Percentiles rank a stretch among this genome's conserved stretches.
Evolutionary conservation across 2,329 filamentous ascomycete genomes (phyloP).

Genomic region (Shiraia bambusicola): DNA sequence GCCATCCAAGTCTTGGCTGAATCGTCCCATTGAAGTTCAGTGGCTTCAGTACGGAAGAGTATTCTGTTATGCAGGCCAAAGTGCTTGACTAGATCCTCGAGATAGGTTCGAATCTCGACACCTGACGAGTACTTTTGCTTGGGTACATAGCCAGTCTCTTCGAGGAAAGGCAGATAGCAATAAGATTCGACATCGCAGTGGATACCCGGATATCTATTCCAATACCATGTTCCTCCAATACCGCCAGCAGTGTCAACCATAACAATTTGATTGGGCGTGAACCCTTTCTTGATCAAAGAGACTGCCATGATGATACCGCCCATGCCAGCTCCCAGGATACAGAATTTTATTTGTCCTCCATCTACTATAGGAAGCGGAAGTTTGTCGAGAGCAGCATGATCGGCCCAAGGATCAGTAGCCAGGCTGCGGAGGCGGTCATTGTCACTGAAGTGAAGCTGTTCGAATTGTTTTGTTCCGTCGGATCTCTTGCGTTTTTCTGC

Average conservation of each 20-base stretch:
- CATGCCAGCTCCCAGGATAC: conserved; percentile 47
- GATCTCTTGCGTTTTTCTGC: conserved; percentile 16
- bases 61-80: conserved; percentile 39
- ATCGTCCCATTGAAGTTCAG: conserved; percentile 51
- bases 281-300: conserved; percentile 40
- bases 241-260: conserved; percentile 48
- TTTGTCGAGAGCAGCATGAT: conserved; percentile 16
- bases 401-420: conserved; percentile 15
- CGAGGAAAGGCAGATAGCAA: conserved; percentile 60
- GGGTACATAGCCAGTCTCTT: conserved; percentile 61
- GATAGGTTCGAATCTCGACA: conserved; percentile 50
- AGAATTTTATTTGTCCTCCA: conserved; percentile 17
- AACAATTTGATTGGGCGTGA: conserved; percentile 37
- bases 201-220: conserved; percentile 51
- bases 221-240: conserved; percentile 53
- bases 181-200: conserved; percentile 61
- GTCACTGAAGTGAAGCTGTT: conserved; percentile 14
- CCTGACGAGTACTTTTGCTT: conserved; percentile 49
- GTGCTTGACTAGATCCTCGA: conserved; percentile 23
- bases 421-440: conserved; percentile 13
- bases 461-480: conserved; percentile 14
- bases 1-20: conserved; percentile 35
- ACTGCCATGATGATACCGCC: conserved; percentile 45
- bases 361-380: conserved; percentile 7
- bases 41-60: conserved; percentile 46